phyloP scores from a whole-genome alignment of 345 rosid genomes.

The Psidium guajava region DNA sequence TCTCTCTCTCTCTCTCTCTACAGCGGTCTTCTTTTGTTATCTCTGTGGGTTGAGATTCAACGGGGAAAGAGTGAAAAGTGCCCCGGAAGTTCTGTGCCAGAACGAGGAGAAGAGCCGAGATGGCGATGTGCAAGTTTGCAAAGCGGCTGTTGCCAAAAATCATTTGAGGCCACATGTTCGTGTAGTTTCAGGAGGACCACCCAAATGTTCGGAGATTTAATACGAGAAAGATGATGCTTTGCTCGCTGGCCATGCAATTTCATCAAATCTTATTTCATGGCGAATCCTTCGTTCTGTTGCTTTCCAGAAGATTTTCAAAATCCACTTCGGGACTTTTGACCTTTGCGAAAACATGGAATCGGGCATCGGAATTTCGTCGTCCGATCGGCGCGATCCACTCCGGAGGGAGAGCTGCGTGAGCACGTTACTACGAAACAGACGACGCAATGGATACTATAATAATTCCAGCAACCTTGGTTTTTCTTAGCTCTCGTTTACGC shows the following conservation, averaged over 20 bases:
- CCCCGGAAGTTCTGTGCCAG: background rate
- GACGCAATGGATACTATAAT: background rate
- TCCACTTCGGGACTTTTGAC: background rate
- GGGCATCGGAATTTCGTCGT: background rate
- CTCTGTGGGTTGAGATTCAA: background rate
- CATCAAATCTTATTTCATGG: background rate
- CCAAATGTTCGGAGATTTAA: background rate
- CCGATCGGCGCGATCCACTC: background rate
- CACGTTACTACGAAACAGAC: accelerated
- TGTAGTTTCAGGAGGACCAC: background rate
- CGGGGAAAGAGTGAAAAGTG: background rate
- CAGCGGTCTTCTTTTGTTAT: background rate
- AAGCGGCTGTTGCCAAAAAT: background rate
- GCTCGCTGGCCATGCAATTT: background rate
- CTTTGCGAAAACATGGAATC: background rate
- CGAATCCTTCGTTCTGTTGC: background rate
- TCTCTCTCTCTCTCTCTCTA: background rate
- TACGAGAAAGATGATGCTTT: background rate
- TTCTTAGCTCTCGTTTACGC: background rate
- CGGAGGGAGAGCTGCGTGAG: background rate
- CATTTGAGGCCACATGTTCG: background rate
- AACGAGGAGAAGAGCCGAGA: background rate
- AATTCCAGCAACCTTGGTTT: background rate
- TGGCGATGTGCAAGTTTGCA: background rate
- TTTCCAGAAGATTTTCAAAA: background rate